Percentiles rank a stretch among this genome's conserved stretches.
Conservation (phyloP, 2,329 filamentous ascomycete species). For the Colletotrichum sp. region DNA sequence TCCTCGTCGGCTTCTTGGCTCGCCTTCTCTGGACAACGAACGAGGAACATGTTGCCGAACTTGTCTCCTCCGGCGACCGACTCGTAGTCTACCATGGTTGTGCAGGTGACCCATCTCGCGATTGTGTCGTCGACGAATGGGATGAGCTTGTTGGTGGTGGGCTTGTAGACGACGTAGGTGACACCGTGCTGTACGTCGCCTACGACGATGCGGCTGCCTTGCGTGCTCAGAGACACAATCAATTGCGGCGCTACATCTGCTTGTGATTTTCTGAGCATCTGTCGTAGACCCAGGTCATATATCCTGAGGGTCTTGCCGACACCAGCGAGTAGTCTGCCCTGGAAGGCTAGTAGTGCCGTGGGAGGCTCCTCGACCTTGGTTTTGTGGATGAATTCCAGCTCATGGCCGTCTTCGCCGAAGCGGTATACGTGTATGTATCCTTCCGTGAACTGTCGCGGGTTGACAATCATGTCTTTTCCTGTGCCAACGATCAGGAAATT, state of each 20-base stretch:
- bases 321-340: conserved; percentile 87
- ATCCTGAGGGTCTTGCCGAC: conserved; percentile 82
- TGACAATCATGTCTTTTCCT: conserved; percentile 85
- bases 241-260: conserved; percentile 78
- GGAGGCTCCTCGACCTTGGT: conserved; percentile 91
- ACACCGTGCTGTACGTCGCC: conserved; percentile 93
- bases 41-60: conserved; percentile 94
- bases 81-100: conserved; percentile 97
- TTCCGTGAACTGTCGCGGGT: conserved; percentile 74
- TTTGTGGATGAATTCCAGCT: conserved; percentile 95
- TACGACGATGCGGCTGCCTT: conserved; percentile 89
- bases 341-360: conserved; percentile 89
- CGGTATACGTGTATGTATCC: conserved; percentile 94
- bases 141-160: conserved; percentile 87
- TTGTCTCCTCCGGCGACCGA: conserved; percentile 95
- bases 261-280: conserved; percentile 91
- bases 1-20: conserved; percentile 93
- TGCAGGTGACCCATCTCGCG: conserved; percentile 87
- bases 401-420: conserved; percentile 84
- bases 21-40: conserved; percentile 84
- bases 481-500: conserved; percentile 93
- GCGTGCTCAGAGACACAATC: conserved; percentile 88
- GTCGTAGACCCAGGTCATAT: conserved; percentile 92
- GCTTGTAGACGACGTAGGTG: conserved; percentile 93
- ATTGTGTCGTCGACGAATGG: conserved; percentile 92